Base-by-base conservation (phyloP, 306 rosid genomes). In the Luffa acutangula region DNA sequence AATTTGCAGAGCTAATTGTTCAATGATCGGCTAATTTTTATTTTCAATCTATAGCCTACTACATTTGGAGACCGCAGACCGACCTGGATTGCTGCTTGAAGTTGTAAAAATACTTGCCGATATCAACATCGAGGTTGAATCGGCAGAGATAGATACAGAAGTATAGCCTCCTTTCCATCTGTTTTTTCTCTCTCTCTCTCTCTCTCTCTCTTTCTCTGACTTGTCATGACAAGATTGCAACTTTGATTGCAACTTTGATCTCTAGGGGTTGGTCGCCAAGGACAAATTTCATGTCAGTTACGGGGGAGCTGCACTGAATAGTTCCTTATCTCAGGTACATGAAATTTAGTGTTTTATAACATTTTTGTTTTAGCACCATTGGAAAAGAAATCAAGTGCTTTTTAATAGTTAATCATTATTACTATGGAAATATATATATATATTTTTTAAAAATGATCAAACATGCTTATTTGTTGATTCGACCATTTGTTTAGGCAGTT, bases 281-380 rank as follows among this genome's bases (percentile, higher is more conserved):
- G 97, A 93, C 85, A 95, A 80, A 79, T 95, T 95, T 81, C 93
- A 95, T 82, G 99, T 93, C 84, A 93, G 99, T 84, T 90, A 95
- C 76, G 82, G 92, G 46, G 98, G 99, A 59, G 92, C 93, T 59
- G 97, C 94, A 6, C 83, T 95, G 74, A 90, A 87, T 87, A 85
- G 88, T 70, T 90, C 99, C 65, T 76, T 90, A 90, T 88, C 97
- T 82, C 99, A 92, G 99, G 99, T 93, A 85, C 42, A 63, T 52
- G 18, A 9, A 46, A 76, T 14, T 57, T 18, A 39, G 64, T 45
- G 46, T 25, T 67, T 49, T 25, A 18, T 75, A 13, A 5, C 1
- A 62, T 11, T 34, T 37, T 54, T 11, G 25, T 66, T 17, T 37
- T 17, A 15, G 31, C 48, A 65, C 72, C 0, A 39, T 66, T 39